Percentiles rank a stretch among this genome's conserved stretches.
phyloP scores from a whole-genome alignment of 805 yeast species.

The Suhomyces sp. region DNA sequence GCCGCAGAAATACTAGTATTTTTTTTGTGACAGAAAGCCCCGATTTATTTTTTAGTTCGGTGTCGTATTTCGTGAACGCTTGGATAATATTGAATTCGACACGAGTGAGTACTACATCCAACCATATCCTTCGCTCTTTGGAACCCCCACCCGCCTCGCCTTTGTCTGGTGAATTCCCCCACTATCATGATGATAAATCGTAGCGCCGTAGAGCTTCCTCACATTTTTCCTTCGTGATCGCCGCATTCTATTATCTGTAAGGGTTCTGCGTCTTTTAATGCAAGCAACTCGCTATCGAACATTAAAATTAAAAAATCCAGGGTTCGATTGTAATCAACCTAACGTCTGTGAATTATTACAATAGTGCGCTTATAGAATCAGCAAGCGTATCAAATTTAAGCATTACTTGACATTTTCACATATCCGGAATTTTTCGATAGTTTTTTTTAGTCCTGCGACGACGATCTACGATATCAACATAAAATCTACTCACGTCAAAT shows the following conservation, averaged over 20 bases:
- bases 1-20: neutral
- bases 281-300: neutral
- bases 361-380: neutral
- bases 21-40: neutral
- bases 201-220: neutral
- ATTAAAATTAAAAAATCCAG: neutral
- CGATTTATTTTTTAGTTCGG: neutral
- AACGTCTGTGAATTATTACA: neutral
- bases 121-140: neutral
- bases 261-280: neutral
- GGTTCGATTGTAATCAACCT: neutral
- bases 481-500: neutral
- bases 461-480: neutral
- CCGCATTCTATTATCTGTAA: neutral
- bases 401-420: neutral
- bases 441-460: neutral
- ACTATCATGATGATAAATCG: neutral
- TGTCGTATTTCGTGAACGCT: neutral
- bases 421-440: neutral
- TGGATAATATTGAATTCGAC: neutral
- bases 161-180: neutral
- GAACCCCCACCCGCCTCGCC: neutral
- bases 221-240: neutral
- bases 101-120: neutral
- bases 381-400: neutral